Evolutionary conservation across 129 eudicot species (phyloP).

Genomic region (Lonicera japonica): DNA sequence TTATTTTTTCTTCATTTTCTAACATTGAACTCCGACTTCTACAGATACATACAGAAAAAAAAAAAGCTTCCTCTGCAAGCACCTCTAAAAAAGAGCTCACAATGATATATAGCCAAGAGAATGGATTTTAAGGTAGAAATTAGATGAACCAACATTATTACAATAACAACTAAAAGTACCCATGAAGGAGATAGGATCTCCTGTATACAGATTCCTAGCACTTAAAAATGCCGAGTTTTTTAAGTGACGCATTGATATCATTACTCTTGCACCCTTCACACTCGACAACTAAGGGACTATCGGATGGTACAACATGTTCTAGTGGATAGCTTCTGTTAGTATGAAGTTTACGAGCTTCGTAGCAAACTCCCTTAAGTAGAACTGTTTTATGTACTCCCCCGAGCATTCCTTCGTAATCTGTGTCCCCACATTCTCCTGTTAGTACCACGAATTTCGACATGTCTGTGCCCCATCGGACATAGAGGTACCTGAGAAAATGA

Average conservation of each 20-base stretch:
- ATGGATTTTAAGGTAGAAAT: neutral
- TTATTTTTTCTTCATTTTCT: too few relatives aligned
- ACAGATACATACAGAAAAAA: too few relatives aligned
- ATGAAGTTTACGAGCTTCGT: constrained; percentile 45
- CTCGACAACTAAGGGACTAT: constrained; percentile 36
- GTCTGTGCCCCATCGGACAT: constrained; percentile 67
- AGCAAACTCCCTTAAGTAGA: constrained; percentile 55
- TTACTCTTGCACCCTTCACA: constrained; percentile 30
- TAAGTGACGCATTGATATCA: constrained; percentile 31
- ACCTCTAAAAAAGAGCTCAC: neutral
- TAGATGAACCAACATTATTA: neutral
- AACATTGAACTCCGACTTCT: too few relatives aligned
- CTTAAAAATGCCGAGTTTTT: constrained; percentile 35
- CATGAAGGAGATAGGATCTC: neutral
- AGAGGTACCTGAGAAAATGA: constrained; percentile 43
- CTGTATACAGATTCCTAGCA: constrained; percentile 13
- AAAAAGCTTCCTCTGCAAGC: too few relatives aligned
- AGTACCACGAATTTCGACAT: constrained; percentile 52
- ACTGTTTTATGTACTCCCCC: constrained; percentile 77
- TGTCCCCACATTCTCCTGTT: constrained; percentile 74
- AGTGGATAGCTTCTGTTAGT: constrained; percentile 68
- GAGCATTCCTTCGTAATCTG: constrained; percentile 68
- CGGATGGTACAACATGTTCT: constrained; percentile 55
- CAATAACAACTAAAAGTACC: neutral
- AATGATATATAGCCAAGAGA: too few relatives aligned